Conservation (phyloP, 192 early-diverging fungal genomes). For the Coemansia sp. region DNA sequence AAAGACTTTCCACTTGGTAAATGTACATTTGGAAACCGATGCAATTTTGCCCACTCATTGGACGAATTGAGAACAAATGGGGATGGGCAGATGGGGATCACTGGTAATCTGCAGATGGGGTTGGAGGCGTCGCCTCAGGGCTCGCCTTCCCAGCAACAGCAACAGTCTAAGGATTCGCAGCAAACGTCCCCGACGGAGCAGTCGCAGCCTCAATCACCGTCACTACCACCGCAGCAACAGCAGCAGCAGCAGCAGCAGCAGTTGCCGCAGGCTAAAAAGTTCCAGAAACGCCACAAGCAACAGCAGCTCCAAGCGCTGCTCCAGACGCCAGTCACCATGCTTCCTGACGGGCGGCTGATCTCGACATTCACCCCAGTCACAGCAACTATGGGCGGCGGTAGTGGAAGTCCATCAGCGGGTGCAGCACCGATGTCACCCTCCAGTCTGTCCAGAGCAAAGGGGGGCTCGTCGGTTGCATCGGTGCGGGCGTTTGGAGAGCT, state of each 20-base stretch:
- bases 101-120: background rate
- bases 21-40: slow-evolving; percentile 92
- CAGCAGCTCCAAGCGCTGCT: slow-evolving; percentile 19
- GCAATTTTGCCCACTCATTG: slow-evolving; percentile 84
- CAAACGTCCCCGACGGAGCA: background rate
- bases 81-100: background rate
- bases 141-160: background rate
- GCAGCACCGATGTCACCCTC: background rate
- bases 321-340: slow-evolving; percentile 37
- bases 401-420: background rate
- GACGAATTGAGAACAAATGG: slow-evolving; percentile 52
- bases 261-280: background rate
- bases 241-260: slow-evolving; percentile 1
- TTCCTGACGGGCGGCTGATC: slow-evolving; percentile 40
- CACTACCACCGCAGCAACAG: background rate
- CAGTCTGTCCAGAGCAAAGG: background rate
- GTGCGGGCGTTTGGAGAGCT: slow-evolving; percentile 21
- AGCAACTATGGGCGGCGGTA: background rate
- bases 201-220: background rate
- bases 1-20: slow-evolving; percentile 85
- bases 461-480: background rate
- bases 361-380: slow-evolving; percentile 37
- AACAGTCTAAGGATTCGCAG: background rate
- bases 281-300: slow-evolving; percentile 7
- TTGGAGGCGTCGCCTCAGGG: background rate